A percentile compares a stretch with the other conserved stretches of the same genome.
These are phyloP conservation scores for Biscutella laevigata DNA, from an alignment of 441 rosid genomes.

Conservation along the genomic window DNA sequence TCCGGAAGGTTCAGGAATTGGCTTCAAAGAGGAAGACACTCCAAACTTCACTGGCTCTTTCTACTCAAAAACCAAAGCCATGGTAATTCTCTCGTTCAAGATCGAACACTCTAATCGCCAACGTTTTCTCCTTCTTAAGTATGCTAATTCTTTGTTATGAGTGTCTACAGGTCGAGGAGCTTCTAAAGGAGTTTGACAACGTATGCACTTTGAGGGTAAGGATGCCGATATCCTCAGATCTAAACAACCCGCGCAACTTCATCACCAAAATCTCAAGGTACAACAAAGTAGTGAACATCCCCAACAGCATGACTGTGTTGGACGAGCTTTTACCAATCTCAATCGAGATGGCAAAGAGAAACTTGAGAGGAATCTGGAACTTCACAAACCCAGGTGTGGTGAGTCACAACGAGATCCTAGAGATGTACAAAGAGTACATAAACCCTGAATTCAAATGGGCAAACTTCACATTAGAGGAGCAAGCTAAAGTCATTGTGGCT, in stretches of 20 bases:
- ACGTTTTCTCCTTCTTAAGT: neutral
- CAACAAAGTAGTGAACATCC: conserved; percentile 51
- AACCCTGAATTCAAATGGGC: conserved; percentile 39
- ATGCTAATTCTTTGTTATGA: neutral
- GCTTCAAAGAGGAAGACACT: conserved; percentile 73
- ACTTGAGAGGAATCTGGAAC: conserved; percentile 46
- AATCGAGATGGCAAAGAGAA: conserved; percentile 46
- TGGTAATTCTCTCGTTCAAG: conserved; percentile 36
- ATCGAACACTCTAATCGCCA: neutral
- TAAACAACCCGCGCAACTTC: conserved; percentile 43
- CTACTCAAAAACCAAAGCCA: conserved; percentile 89
- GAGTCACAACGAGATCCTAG: conserved; percentile 42
- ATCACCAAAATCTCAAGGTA: conserved; percentile 38
- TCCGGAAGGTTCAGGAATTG: conserved; percentile 77
- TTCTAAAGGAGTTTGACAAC: conserved; percentile 37
- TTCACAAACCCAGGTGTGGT: conserved; percentile 52
- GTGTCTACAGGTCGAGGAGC: conserved; percentile 46
- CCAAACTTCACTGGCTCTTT: conserved; percentile 83
- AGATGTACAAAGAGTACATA: conserved; percentile 38
- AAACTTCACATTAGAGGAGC: conserved; percentile 43
- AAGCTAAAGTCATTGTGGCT: conserved; percentile 45
- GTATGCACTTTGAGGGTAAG: conserved; percentile 44
- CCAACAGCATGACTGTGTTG: conserved; percentile 51
- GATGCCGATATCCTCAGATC: conserved; percentile 50
- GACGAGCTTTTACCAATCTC: conserved; percentile 49